Conservation (phyloP, 2,329 filamentous ascomycete species). For the Ambrosiella cleistominuta region DNA sequence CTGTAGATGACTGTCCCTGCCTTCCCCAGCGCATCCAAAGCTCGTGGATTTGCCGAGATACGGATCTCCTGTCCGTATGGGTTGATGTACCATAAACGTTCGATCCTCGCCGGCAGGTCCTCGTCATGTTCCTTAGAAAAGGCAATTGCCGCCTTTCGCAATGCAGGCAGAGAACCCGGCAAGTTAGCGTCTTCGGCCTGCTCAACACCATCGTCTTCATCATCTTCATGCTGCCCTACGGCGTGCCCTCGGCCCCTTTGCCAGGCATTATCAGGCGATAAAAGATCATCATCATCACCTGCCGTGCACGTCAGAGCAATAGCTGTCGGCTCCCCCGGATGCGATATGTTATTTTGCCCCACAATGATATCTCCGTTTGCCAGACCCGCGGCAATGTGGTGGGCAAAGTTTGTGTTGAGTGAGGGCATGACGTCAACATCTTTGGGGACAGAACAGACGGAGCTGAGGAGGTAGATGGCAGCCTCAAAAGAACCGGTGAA, state of each 20-base stretch:
- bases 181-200: slow-evolving; percentile 63
- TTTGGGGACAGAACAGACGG: slow-evolving; percentile 68
- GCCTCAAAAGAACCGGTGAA: slow-evolving; percentile 89
- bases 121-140: slow-evolving; percentile 64
- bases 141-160: slow-evolving; percentile 63
- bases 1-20: slow-evolving; percentile 67
- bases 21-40: slow-evolving; percentile 46
- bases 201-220: slow-evolving; percentile 32
- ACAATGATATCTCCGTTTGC: slow-evolving; percentile 61
- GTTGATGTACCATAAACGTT: slow-evolving; percentile 90
- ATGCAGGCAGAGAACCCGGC: slow-evolving; percentile 60
- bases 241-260: slow-evolving; percentile 15
- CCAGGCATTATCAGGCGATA: slow-evolving; percentile 9
- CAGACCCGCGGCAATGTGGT: slow-evolving; percentile 79
- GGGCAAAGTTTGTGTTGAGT: slow-evolving; percentile 87
- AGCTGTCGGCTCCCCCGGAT: slow-evolving; percentile 51
- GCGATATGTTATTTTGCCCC: slow-evolving; percentile 84
- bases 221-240: slow-evolving; percentile 37
- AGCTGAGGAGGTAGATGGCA: slow-evolving; percentile 75
- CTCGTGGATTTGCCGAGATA: slow-evolving; percentile 65
- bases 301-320: slow-evolving; percentile 17
- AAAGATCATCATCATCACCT: slow-evolving; percentile 7
- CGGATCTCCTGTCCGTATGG: slow-evolving; percentile 94
- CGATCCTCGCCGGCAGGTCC: slow-evolving; percentile 60
- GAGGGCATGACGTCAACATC: slow-evolving; percentile 68